phyloP scores from a whole-genome alignment of 2,329 filamentous ascomycete genomes.

The Sporothrix luriei region DNA sequence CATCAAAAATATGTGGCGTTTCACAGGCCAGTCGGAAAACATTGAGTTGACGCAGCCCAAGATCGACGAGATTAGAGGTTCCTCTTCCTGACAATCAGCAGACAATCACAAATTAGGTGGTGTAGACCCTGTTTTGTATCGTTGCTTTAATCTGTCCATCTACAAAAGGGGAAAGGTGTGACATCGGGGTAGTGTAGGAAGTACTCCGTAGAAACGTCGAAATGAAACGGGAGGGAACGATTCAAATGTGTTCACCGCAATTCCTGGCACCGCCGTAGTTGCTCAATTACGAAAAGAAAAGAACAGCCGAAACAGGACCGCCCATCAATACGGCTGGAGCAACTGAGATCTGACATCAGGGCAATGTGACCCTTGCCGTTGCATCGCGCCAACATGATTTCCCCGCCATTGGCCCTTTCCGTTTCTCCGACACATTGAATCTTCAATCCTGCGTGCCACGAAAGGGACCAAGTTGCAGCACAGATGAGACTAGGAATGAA shows the following conservation, averaged over 20 bases:
- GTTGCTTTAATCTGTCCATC: constrained; percentile 4
- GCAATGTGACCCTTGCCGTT: constrained; percentile 17
- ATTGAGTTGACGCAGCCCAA: background rate
- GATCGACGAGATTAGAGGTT: background rate
- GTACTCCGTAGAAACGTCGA: background rate
- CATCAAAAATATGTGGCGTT: too few relatives aligned
- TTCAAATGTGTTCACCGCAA: constrained; percentile 10
- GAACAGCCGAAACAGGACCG: constrained; percentile 11
- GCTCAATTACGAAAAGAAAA: background rate
- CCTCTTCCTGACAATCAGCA: background rate
- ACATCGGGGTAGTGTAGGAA: background rate
- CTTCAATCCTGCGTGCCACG: background rate
- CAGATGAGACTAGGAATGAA: background rate
- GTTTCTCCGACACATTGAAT: too few relatives aligned
- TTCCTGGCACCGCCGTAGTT: background rate
- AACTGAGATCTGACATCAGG: background rate
- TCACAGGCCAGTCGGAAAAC: too few relatives aligned
- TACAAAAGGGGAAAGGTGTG: background rate
- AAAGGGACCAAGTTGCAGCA: background rate
- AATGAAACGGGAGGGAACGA: too few relatives aligned
- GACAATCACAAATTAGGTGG: background rate
- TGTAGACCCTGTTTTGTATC: constrained; percentile 6
- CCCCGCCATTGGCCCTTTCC: too few relatives aligned
- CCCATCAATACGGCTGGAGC: background rate
- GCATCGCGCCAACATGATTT: constrained; percentile 5